A percentile compares a stretch with the other conserved stretches of the same genome.
These are phyloP conservation scores for Vittaforma corneae DNA, from an alignment of 371 early-diverging fungal genomes.

Conservation along the genomic window DNA sequence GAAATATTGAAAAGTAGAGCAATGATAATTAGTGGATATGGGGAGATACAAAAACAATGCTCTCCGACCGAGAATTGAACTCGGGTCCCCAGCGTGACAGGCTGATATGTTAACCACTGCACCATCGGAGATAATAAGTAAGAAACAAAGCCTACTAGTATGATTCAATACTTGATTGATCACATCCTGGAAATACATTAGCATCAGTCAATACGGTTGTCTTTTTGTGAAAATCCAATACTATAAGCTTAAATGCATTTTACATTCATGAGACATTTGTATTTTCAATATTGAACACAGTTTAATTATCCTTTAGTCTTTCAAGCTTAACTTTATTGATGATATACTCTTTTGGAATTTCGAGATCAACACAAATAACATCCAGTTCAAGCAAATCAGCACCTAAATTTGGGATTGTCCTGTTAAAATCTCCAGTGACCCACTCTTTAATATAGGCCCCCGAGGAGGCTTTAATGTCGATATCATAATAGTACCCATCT, in stretches of 20 bases:
- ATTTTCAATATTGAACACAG: no score
- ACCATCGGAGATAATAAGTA: constrained; percentile 4
- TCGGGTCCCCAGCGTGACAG: constrained; percentile 20
- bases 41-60: constrained; percentile 1
- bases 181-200: no score
- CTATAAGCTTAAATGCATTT: neutral
- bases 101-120: constrained; percentile 16
- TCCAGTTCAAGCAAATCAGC: constrained; percentile 71
- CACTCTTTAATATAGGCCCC: constrained; percentile 97
- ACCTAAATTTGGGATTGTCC: constrained; percentile 71
- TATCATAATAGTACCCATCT: constrained; percentile 24
- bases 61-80: constrained; percentile 17
- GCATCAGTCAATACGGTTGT: no score
- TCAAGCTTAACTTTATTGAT: no score
- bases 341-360: no score
- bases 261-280: neutral
- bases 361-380: constrained; percentile 68
- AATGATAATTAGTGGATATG: no score
- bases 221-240: no score
- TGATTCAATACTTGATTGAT: no score
- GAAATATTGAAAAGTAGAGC: no score
- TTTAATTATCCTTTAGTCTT: no score
- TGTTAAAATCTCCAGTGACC: constrained; percentile 81
- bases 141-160: no score
- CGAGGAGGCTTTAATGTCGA: constrained; percentile 59